A percentile compares a stretch with the other conserved stretches of the same genome.
These are phyloP conservation scores for Trichoderma sp. DNA, from an alignment of 2,329 filamentous ascomycete species.

Conservation along the genomic window DNA sequence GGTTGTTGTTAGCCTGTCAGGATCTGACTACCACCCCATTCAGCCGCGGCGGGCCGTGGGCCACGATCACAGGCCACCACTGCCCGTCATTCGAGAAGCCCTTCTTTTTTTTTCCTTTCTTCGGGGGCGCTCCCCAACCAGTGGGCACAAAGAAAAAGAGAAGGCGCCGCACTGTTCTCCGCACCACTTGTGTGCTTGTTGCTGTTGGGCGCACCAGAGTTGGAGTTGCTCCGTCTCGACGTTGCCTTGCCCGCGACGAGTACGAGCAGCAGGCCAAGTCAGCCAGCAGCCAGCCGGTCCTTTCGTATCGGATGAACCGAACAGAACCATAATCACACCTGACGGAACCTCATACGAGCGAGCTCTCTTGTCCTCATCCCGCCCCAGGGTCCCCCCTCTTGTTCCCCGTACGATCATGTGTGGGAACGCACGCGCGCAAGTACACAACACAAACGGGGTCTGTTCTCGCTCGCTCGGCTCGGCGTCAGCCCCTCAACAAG, in stretches of 20 bases:
- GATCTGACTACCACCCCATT: conserved; percentile 28
- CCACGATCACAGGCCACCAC: conserved; percentile 27
- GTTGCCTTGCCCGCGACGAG: no score
- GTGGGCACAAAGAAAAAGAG: not conserved
- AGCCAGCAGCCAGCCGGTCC: no score
- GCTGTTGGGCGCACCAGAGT: not conserved
- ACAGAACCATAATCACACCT: no score
- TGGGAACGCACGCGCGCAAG: not conserved
- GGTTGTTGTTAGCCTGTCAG: conserved; percentile 17
- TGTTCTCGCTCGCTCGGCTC: not conserved
- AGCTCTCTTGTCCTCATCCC: conserved; percentile 12
- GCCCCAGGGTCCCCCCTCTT: not conserved
- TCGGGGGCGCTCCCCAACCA: conserved; percentile 24
- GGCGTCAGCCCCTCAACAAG: conserved; percentile 23
- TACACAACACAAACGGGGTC: no score
- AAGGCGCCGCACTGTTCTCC: conserved; percentile 24
- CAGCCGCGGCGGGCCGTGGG: conserved; percentile 29
- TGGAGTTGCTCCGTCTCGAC: not conserved
- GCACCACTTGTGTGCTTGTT: not conserved
- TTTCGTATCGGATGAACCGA: no score
- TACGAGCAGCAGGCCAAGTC: no score
- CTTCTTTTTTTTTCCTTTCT: not conserved
- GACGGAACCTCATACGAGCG: not conserved
- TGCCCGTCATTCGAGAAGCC: conserved; percentile 25
- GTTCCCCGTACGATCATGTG: not conserved